A percentile compares a stretch with the other conserved stretches of the same genome.
phyloP scores from a whole-genome alignment of 2,329 filamentous ascomycete genomes.

The Paracoccidioides brasiliensis region DNA sequence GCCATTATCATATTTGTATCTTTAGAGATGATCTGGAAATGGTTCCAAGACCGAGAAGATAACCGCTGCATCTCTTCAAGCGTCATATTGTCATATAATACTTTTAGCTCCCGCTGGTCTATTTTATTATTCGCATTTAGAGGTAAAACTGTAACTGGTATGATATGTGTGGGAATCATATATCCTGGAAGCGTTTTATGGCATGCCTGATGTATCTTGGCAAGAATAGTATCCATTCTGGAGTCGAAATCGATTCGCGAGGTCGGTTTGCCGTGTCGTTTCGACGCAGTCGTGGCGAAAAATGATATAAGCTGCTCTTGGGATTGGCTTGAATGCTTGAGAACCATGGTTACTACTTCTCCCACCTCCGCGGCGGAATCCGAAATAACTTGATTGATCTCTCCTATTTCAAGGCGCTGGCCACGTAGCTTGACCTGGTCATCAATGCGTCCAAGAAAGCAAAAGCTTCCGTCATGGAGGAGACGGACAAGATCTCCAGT shows the following conservation, averaged over 20 bases:
- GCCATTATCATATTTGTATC: constrained; percentile 37
- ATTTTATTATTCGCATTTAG: constrained; percentile 84
- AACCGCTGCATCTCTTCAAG: constrained; percentile 49
- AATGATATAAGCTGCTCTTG: constrained; percentile 78
- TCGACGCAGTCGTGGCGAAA: constrained; percentile 25
- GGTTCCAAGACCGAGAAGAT: constrained; percentile 21
- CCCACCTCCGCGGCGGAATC: constrained; percentile 43
- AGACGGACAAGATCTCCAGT: constrained; percentile 82
- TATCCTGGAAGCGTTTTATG: constrained; percentile 59
- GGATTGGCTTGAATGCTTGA: constrained; percentile 56
- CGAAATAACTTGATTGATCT: constrained; percentile 77
- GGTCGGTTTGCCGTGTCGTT: neutral
- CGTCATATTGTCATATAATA: constrained; percentile 50
- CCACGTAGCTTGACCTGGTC: constrained; percentile 87
- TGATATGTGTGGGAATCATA: constrained; percentile 80
- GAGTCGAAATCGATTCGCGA: neutral
- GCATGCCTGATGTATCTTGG: constrained; percentile 47
- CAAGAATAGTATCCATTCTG: neutral
- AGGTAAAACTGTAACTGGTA: constrained; percentile 59
- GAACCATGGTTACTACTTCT: constrained; percentile 65
- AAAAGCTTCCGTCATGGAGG: constrained; percentile 66
- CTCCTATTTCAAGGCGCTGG: constrained; percentile 75
- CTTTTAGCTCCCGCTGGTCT: constrained; percentile 56
- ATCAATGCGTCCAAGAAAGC: constrained; percentile 77
- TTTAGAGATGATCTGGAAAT: constrained; percentile 21